These are phyloP conservation scores for Chalciporus piperatus DNA, from an alignment of 768 basidiomycete genomes.

Conservation along the genomic window DNA sequence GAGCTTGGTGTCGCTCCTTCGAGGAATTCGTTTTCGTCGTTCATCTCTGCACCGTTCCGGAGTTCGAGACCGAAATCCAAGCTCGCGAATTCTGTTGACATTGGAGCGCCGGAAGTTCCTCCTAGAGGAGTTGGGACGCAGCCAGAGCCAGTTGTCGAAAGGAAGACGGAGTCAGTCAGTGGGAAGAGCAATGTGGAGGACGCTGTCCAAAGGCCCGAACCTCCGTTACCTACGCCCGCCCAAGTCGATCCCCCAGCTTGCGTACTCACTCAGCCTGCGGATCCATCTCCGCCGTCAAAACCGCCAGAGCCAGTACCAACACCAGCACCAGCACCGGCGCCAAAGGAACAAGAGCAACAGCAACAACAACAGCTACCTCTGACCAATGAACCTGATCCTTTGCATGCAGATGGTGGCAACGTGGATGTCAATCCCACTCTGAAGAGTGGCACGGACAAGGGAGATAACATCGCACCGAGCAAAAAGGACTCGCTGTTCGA, in stretches of 20 bases:
- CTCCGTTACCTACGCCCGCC: slow-evolving; percentile 17
- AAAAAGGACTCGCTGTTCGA: slow-evolving; percentile 4
- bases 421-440: slow-evolving; percentile 7
- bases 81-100: not conserved
- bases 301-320: not conserved
- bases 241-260: slow-evolving; percentile 22
- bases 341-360: not conserved
- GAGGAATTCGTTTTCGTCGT: slow-evolving; percentile 4
- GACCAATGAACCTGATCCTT: not conserved
- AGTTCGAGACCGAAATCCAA: slow-evolving; percentile 3
- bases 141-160: not conserved
- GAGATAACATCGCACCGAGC: not conserved
- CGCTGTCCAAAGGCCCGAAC: slow-evolving; percentile 9
- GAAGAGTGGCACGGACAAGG: not conserved
- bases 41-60: slow-evolving; percentile 1
- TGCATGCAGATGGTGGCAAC: slow-evolving; percentile 3
- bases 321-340: too few relatives aligned
- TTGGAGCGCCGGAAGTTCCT: not conserved
- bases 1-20: slow-evolving; percentile 22
- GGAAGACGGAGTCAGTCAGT: slow-evolving; percentile 7
- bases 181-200: not conserved
- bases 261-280: slow-evolving; percentile 12
- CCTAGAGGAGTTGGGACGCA: slow-evolving; percentile 1
- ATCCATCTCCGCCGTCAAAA: slow-evolving; percentile 6
- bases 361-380: not conserved